Evolutionary conservation across 192 early-diverging fungal genomes (phyloP), one percentile per base, ranked within the genome.

Genomic region (Paraglomus brasilianum): DNA sequence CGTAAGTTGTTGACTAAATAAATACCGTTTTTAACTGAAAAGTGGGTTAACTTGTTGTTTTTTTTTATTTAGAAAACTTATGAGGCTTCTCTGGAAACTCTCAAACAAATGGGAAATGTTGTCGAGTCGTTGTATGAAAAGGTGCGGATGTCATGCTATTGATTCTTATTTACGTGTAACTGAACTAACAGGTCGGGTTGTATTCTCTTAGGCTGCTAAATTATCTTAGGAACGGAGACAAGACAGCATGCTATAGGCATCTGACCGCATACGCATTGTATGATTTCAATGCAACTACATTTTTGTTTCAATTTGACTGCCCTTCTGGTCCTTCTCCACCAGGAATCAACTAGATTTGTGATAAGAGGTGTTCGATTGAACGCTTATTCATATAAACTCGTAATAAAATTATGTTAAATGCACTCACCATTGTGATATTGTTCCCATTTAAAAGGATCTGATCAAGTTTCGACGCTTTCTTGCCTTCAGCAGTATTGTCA

Each of bases 381-480:
- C 14, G 24, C 8, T 58, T 14, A 67, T n/a, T 36, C 50, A 60
- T 43, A 53, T 22, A 11, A 47, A 46, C 5, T 24, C 8, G 5
- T 13, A 58, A 66, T 8, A 49, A 17, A 17, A 21, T 24, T 43
- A 67, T 61, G 13, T 1, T 43, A 41, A 8, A 24, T 46, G 11
- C 40, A 38, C 67, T 69, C 72, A 97, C 89, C 90, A 97, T 95
- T 81, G 93, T 95, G 56, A 98, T 95, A 77, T 97, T 95, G 79
- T 92, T 97, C 9, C 97, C 97, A 75, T 98, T 98, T 41, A 98
- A 83, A 43, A 98, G 82, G 45, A 98, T 94, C 72, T 96, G 92
- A 38, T 93, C 86, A 49, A 95, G 81, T 49, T 92, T 87, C 56
- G 85, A 91, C 5, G 85, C 82, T 65, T 89, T 88, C 55, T 84